Percentiles rank a stretch among this genome's conserved stretches.
phyloP scores from a whole-genome alignment of 2,329 filamentous ascomycete genomes.

The Ceratocystis colombiana region DNA sequence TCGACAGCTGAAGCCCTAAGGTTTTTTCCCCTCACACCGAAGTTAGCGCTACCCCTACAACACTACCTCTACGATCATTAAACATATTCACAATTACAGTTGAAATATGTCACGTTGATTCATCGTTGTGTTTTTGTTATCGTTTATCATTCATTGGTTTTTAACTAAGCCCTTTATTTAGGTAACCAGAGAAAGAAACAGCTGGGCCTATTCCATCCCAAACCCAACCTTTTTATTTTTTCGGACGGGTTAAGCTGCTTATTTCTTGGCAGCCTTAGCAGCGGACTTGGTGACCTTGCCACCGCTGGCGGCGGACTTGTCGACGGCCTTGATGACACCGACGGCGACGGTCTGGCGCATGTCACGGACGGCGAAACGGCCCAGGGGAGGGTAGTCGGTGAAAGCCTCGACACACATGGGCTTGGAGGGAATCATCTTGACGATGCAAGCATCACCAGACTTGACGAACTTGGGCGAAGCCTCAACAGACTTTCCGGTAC shows the following conservation, averaged over 20 bases:
- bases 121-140: conserved; percentile 12
- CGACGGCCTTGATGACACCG: conserved; percentile 87
- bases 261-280: conserved; percentile 67
- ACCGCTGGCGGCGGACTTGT: conserved; percentile 47
- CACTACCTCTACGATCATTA: neutral
- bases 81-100: neutral
- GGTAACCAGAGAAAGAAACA: conserved; percentile 16
- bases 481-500: conserved; percentile 97
- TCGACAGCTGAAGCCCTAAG: neutral
- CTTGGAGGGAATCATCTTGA: conserved; percentile 99
- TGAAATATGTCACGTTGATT: neutral
- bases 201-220: conserved; percentile 18
- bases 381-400: conserved; percentile 98
- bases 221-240: conserved; percentile 24
- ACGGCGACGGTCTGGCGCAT: conserved; percentile 87
- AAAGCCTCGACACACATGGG: conserved; percentile 99
- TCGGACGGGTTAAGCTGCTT: conserved; percentile 34
- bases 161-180: conserved; percentile 19
- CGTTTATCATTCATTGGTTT: conserved; percentile 25
- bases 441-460: conserved; percentile 99
- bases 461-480: conserved; percentile 97
- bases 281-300: conserved; percentile 65
- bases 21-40: neutral
- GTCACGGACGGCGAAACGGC: conserved; percentile 99
- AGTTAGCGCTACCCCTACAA: neutral